Percentiles rank a stretch among this genome's conserved stretches.
These are phyloP conservation scores for Xenoacremonium recifei DNA, from an alignment of 2,329 filamentous ascomycete genomes.

Conservation along the genomic window DNA sequence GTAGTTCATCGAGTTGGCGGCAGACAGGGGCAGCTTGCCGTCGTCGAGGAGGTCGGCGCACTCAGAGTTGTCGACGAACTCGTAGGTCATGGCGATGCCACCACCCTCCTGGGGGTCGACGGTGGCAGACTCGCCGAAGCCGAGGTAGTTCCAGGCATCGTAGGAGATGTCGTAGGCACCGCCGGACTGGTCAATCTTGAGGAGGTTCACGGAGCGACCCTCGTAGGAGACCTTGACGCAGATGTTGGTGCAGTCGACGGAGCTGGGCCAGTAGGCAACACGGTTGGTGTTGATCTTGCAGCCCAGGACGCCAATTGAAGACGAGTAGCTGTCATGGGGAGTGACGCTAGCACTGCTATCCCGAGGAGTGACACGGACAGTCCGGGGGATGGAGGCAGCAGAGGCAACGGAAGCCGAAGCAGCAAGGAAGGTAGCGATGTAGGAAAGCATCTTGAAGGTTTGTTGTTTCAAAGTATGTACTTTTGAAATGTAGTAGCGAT, in stretches of 20 bases:
- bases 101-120: slow-evolving; percentile 47
- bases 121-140: slow-evolving; percentile 47
- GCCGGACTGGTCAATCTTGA: slow-evolving; percentile 54
- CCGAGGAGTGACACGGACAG: slow-evolving; percentile 14
- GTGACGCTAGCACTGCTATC: slow-evolving; percentile 40
- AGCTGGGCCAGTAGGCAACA: slow-evolving; percentile 58
- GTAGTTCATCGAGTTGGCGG: slow-evolving; percentile 57
- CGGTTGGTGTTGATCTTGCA: slow-evolving; percentile 62
- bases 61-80: slow-evolving; percentile 44
- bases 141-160: slow-evolving; percentile 61
- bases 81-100: slow-evolving; percentile 49
- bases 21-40: slow-evolving; percentile 52
- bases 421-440: slow-evolving; percentile 30
- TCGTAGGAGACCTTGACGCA: slow-evolving; percentile 53
- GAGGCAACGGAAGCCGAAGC: slow-evolving; percentile 29
- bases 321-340: slow-evolving; percentile 56
- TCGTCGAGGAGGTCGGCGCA: slow-evolving; percentile 50
- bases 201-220: slow-evolving; percentile 53
- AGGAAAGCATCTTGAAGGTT: slow-evolving; percentile 27
- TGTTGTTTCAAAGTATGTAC: slow-evolving; percentile 3
- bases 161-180: slow-evolving; percentile 60
- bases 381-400: slow-evolving; percentile 19
- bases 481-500: slow-evolving; percentile 9
- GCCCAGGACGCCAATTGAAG: slow-evolving; percentile 56
- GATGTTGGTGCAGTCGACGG: slow-evolving; percentile 53